Conservation (phyloP, 805 yeast species). For the Candida germanica region DNA sequence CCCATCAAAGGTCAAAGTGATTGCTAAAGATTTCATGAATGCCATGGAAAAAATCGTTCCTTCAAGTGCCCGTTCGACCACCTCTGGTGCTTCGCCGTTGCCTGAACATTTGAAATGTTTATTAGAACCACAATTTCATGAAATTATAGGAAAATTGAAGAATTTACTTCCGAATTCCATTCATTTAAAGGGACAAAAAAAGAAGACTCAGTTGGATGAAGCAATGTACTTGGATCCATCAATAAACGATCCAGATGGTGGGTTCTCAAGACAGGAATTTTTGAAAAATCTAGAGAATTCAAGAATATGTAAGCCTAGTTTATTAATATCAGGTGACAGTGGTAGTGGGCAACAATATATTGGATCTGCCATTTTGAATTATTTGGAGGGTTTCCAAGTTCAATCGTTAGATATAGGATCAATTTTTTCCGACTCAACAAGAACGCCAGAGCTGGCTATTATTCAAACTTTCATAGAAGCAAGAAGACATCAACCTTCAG, state of each 20-base stretch:
- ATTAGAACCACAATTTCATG: constrained; percentile 48
- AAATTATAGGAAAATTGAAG: constrained; percentile 48
- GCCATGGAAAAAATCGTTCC: constrained; percentile 89
- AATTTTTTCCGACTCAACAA: constrained; percentile 70
- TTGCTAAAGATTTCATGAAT: constrained; percentile 78
- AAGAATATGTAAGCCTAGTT: constrained; percentile 77
- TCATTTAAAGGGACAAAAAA: constrained; percentile 38
- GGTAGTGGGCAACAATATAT: constrained; percentile 90
- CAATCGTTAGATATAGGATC: constrained; percentile 82
- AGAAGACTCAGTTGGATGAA: constrained; percentile 58
- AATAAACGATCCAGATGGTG: constrained; percentile 55
- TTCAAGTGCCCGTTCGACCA: constrained; percentile 82
- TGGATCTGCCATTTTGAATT: constrained; percentile 75
- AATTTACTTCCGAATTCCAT: constrained; percentile 55
- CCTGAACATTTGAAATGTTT: constrained; percentile 72
- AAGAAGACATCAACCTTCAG: constrained; percentile 83
- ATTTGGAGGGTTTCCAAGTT: constrained; percentile 84
- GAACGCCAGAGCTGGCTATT: constrained; percentile 78
- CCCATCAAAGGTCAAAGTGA: constrained; percentile 67
- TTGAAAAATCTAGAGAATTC: constrained; percentile 48
- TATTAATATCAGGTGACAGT: constrained; percentile 64
- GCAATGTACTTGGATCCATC: constrained; percentile 62
- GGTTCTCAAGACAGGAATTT: constrained; percentile 67
- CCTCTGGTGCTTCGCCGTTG: constrained; percentile 70
- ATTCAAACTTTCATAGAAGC: constrained; percentile 87